Evolutionary conservation across 306 rosid genomes (phyloP).

Genomic region (Lathyrus sativus): DNA sequence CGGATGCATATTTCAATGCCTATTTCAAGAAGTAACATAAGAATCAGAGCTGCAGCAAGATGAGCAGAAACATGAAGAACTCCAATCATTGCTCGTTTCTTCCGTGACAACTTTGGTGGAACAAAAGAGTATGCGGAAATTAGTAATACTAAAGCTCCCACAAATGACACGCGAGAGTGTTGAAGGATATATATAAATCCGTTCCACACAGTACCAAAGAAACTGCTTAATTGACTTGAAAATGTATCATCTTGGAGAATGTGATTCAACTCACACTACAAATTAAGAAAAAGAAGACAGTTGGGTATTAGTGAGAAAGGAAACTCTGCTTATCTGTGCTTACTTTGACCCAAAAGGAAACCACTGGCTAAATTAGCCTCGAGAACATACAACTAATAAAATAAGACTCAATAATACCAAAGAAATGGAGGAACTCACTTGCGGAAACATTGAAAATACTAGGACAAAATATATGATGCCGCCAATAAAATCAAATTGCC

Average conservation of each 20-base stretch:
- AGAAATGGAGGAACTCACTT: conserved; percentile 54
- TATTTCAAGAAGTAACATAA: conserved; percentile 90
- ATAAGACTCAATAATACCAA: background rate
- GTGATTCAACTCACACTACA: conserved; percentile 85
- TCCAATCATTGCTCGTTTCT: conserved; percentile 75
- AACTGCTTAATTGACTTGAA: conserved; percentile 74
- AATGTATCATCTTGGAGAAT: conserved; percentile 83
- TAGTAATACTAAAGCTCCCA: conserved; percentile 71
- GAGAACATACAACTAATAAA: background rate
- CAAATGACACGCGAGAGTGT: conserved; percentile 71
- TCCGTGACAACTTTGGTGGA: conserved; percentile 83
- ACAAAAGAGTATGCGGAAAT: conserved; percentile 74
- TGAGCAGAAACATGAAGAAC: conserved; percentile 92
- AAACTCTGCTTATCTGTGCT: conserved; percentile 8
- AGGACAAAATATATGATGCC: conserved; percentile 90
- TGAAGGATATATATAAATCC: conserved; percentile 73
- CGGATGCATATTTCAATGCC: conserved; percentile 87
- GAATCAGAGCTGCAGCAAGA: conserved; percentile 81
- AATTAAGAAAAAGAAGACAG: conserved; percentile 38
- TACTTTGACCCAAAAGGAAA: conserved; percentile 29
- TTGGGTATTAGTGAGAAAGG: conserved; percentile 40
- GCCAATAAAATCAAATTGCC: conserved; percentile 99
- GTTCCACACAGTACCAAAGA: conserved; percentile 84
- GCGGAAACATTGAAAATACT: conserved; percentile 96
- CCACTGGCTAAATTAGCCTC: conserved; percentile 10